Conservation (phyloP, 495 filamentous ascomycete species). For the Penicillium arizonense region DNA sequence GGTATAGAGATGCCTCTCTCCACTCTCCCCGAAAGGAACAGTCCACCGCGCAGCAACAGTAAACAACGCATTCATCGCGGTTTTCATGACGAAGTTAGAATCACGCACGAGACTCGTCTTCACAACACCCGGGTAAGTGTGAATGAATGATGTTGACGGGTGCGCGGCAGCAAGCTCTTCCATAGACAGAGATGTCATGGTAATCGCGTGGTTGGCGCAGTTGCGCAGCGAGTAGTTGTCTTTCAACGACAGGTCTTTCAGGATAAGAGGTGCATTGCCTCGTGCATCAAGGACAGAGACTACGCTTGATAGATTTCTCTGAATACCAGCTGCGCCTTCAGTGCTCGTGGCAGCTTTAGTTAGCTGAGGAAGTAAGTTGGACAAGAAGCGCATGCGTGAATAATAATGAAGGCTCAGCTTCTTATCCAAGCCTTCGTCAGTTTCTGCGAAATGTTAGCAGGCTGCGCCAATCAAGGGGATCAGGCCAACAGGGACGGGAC, state of each 20-base stretch:
- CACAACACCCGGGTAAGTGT: conserved; percentile 56
- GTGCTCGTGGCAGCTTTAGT: conserved; percentile 26
- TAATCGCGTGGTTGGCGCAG: conserved; percentile 43
- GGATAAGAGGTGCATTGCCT: conserved; percentile 49
- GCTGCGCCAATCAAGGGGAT: not conserved
- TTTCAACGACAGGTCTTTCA: conserved; percentile 46
- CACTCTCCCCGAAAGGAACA: conserved; percentile 39
- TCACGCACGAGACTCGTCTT: conserved; percentile 37
- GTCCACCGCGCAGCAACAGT: conserved; percentile 21
- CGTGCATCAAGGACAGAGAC: conserved; percentile 54
- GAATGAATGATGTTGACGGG: conserved; percentile 56
- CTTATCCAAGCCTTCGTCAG: conserved; percentile 58
- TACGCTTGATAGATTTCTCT: conserved; percentile 48
- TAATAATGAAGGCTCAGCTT: conserved; percentile 61
- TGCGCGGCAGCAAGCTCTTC: conserved; percentile 38
- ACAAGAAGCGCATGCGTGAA: conserved; percentile 62
- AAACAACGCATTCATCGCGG: conserved; percentile 8
- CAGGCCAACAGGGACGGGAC: not conserved
- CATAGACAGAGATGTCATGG: conserved; percentile 49
- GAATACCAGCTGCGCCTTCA: not conserved
- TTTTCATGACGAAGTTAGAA: conserved; percentile 7
- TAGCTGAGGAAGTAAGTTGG: conserved; percentile 61
- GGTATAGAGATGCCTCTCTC: conserved; percentile 43
- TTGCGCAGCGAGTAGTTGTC: conserved; percentile 30
- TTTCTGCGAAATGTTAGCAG: conserved; percentile 39